Evolutionary conservation across 2,329 filamentous ascomycete genomes (phyloP).

Genomic region (Calonectria crousiana): DNA sequence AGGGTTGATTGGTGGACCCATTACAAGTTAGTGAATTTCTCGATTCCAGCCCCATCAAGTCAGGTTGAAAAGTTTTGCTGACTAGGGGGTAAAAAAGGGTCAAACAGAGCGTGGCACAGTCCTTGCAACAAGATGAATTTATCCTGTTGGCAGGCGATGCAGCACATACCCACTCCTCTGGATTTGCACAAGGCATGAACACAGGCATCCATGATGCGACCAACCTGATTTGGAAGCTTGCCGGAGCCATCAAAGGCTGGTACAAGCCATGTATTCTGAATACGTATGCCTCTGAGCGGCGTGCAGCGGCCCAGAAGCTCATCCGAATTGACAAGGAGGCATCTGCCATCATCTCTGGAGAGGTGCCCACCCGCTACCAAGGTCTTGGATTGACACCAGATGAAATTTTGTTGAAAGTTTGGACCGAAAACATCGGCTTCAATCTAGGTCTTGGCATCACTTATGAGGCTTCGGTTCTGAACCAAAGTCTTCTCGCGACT

Average conservation of each 20-base stretch:
- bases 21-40: neutral
- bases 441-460: slow-evolving; percentile 71
- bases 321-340: slow-evolving; percentile 56
- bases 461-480: slow-evolving; percentile 50
- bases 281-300: slow-evolving; percentile 55
- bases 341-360: slow-evolving; percentile 54
- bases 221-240: slow-evolving; percentile 64
- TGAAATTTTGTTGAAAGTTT: slow-evolving; percentile 2
- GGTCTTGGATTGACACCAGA: slow-evolving; percentile 31
- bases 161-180: slow-evolving; percentile 61
- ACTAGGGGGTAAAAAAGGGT: neutral
- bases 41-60: neutral
- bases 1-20: slow-evolving; percentile 67
- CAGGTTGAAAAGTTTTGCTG: neutral
- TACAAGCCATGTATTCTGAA: slow-evolving; percentile 47
- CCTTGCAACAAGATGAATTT: neutral
- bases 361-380: slow-evolving; percentile 52
- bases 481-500: neutral
- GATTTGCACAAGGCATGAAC: slow-evolving; percentile 64
- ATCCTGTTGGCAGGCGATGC: slow-evolving; percentile 55
- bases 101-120: neutral
- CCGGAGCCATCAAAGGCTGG: slow-evolving; percentile 40
- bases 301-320: slow-evolving; percentile 50
- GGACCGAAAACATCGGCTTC: slow-evolving; percentile 56
- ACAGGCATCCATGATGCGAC: slow-evolving; percentile 63